Conservation (phyloP, 2,329 filamentous ascomycete species). For the Neophaeococcomyces aloes region DNA sequence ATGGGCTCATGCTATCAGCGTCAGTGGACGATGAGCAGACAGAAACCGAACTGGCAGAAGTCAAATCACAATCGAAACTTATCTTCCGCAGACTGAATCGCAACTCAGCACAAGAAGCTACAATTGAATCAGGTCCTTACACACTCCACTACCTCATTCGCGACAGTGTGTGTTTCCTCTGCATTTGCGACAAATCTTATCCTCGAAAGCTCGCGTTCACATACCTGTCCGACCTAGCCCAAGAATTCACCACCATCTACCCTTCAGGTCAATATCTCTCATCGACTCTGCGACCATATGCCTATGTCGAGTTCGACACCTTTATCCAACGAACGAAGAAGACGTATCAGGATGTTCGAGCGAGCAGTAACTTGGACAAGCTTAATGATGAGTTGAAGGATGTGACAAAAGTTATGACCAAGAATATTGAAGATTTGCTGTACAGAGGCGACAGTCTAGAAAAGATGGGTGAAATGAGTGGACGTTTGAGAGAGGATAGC, state of each 20-base stretch:
- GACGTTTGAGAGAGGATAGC: conserved; percentile 77
- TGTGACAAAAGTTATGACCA: conserved; percentile 98
- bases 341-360: conserved; percentile 85
- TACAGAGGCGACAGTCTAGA: conserved; percentile 92
- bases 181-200: conserved; percentile 87
- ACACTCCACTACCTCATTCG: conserved; percentile 81
- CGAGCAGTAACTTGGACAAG: conserved; percentile 84
- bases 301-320: conserved; percentile 95
- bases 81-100: conserved; percentile 79
- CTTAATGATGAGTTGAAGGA: conserved; percentile 95
- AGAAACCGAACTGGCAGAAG: conserved; percentile 67
- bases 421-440: conserved; percentile 96
- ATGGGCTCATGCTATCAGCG: conserved; percentile 81
- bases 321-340: conserved; percentile 90
- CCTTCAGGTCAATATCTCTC: conserved; percentile 60
- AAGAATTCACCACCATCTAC: conserved; percentile 86
- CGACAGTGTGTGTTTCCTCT: conserved; percentile 76
- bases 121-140: conserved; percentile 75
- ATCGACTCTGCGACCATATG: conserved; percentile 73
- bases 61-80: conserved; percentile 84
- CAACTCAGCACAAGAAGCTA: conserved; percentile 82
- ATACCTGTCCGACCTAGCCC: conserved; percentile 83
- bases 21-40: conserved; percentile 81
- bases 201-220: conserved; percentile 97
- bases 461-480: conserved; percentile 92